Base-by-base conservation (phyloP, 306 rosid genomes). In the Lithocarpus polystachyus region DNA sequence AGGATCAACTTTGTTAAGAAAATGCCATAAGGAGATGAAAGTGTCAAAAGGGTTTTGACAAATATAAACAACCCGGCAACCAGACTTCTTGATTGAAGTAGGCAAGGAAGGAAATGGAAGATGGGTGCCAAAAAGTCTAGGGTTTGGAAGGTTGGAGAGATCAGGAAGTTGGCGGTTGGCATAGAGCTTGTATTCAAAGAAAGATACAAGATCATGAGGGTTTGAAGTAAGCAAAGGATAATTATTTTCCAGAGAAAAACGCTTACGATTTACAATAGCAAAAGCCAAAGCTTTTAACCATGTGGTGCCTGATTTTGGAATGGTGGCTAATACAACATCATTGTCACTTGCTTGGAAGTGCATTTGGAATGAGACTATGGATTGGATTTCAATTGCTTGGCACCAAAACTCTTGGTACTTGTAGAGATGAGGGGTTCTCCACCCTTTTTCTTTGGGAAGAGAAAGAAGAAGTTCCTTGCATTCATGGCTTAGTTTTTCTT, bases 281-380 rank as follows among this genome's bases (percentile, higher is more conserved):
- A 86, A 88, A 13, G 89, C 77, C n/a, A 90, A 79, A 52, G 94
- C 90, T 79, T 90, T 90, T 20, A 90, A 64, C 92, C 94, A 90
- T 0, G 94, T 90, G 51, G 92, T 90, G 43, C 94, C 94, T 52
- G 89, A 88, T 88, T 90, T 90, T 19, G 92, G 92, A 0, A 86
- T 23, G 2, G 80, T 75, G 29, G 90, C 88, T 37, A 90, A 72
- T 23, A 88, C 28, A 2, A 86, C 56, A 69, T 90, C 90, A 26
- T 68, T 68, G 18, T 90, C 72, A 15, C 29, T 64, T 9, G 92
- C 83, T 83, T 84, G 90, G 72, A 88, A 90, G 80, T 88, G 92
- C 15, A 79, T 84, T 53, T 88, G 94, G 71, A 88, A 90, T 64
- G 80, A 6, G 75, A 29, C 35, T 59, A 81, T 72, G 82, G 89